phyloP scores from a whole-genome alignment of 148 eudicot species.

The Fagopyrum esculentum region DNA sequence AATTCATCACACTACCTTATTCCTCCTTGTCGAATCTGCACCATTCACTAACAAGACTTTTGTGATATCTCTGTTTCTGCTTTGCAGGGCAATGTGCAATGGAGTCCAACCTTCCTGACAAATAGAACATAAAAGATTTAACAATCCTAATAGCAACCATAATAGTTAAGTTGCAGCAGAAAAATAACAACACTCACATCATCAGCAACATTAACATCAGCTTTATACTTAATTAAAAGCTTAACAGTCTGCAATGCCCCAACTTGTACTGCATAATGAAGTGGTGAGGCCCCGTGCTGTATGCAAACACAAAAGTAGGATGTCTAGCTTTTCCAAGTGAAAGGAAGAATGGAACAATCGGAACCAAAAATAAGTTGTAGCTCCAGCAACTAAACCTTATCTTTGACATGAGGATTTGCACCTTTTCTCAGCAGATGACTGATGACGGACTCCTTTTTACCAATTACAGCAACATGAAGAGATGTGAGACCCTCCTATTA shows the following conservation, averaged over 20 bases:
- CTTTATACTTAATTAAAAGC: constrained; percentile 68
- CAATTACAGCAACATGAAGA: constrained; percentile 75
- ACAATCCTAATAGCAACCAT: constrained; percentile 7
- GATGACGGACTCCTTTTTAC: constrained; percentile 83
- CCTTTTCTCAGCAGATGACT: constrained; percentile 96
- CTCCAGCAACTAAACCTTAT: constrained; percentile 35
- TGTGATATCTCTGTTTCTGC: constrained; percentile 74
- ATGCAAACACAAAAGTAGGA: constrained; percentile 7
- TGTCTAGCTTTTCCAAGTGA: not conserved
- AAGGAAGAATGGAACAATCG: not conserved
- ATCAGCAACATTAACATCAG: constrained; percentile 66
- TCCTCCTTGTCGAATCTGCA: constrained; percentile 71
- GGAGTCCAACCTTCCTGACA: constrained; percentile 96
- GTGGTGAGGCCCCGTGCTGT: constrained; percentile 84
- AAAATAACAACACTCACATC: constrained; percentile 40
- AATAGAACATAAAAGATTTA: not conserved
- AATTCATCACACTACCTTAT: constrained; percentile 41
- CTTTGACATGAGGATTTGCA: constrained; percentile 68
- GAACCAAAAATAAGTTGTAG: constrained; percentile 6
- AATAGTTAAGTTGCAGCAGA: not conserved
- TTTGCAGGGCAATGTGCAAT: constrained; percentile 86
- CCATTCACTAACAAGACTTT: constrained; percentile 76
- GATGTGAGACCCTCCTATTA: constrained; percentile 78
- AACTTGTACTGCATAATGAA: constrained; percentile 96
- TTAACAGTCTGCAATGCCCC: constrained; percentile 94